Percentiles rank a stretch among this genome's conserved stretches.
phyloP scores from a whole-genome alignment of 805 yeast species.

The Pichia paraexigua region DNA sequence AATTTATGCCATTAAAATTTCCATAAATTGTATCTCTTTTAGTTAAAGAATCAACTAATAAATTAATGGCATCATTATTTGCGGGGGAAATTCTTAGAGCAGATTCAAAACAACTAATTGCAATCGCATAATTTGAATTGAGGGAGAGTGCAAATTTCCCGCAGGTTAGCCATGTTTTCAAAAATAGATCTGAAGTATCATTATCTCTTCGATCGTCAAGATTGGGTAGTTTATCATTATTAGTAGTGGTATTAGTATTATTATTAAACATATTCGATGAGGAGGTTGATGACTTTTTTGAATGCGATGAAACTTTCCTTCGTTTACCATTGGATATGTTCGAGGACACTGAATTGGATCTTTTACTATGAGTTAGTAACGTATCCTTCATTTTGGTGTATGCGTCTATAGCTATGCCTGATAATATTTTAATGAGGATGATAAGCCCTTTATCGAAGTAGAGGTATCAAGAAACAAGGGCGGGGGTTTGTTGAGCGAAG shows the following conservation, averaged over 20 bases:
- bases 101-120: constrained; percentile 36
- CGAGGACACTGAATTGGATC: background rate
- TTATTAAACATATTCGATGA: background rate
- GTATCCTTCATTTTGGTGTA: background rate
- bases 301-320: background rate
- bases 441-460: background rate
- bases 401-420: background rate
- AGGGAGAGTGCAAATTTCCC: constrained; percentile 39
- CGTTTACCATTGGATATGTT: background rate
- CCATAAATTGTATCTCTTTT: background rate
- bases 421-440: background rate
- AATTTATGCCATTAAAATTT: constrained; percentile 10
- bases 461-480: background rate
- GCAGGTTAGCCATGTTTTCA: constrained; percentile 38
- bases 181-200: background rate
- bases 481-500: background rate
- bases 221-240: background rate
- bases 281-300: background rate
- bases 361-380: background rate
- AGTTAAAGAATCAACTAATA: constrained; percentile 31
- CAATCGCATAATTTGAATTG: constrained; percentile 31
- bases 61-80: constrained; percentile 34
- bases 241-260: background rate
- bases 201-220: background rate
- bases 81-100: constrained; percentile 37